Base-by-base conservation (phyloP, 1,139 yeast genomes). In the Groenewaldozyma auringiensis region DNA sequence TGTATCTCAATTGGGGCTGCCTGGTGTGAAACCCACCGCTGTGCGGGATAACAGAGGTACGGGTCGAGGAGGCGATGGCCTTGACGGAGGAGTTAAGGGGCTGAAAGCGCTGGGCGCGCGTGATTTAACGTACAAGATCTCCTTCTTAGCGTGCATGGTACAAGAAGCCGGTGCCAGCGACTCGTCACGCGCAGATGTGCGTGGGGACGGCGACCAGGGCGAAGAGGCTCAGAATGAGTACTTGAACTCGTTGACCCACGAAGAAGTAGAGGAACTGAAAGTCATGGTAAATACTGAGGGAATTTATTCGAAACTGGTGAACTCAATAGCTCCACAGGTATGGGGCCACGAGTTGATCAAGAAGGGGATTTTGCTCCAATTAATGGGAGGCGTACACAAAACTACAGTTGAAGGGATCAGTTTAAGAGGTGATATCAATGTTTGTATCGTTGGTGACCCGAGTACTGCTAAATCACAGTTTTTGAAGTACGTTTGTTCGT, bases 361-460 rank as follows among this genome's bases (percentile, higher is more conserved):
- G 62, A 94, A 92, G 66, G 99, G 98, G 31, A 75, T 94, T 25
- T 68, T 92, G 33, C 69, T 92, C 48, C 98, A 92, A 67, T 69
- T 92, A 59, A 72, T 92, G 57, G 95, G 97, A 41, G 99, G 99
- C 58, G 97, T 94, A 37, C 99, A 92, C 67, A 92, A 92, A 64
- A 73, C 79, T 48, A 94, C 99, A 0, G 79, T 88, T 29, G 98
- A 92, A 66, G 98, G 98, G 21, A 92, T 92, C 55, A 84, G 88
- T 56, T 74, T 92, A 53, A 81, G 99, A 72, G 99, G 99, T 56
- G 99, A 94, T 62, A 92, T 92, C 60, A 92, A 92, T 62, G 84
- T 92, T 45, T 92, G 99, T 71, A 76, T 92, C 55, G 98, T 92
- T 44, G 99, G 99, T 44, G 99, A 92, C 63, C 99, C 99, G 1